A percentile compares a stretch with the other conserved stretches of the same genome.
Evolutionary conservation across 371 early-diverging fungal species (phyloP).

Genomic region (Mortierella sp.): DNA sequence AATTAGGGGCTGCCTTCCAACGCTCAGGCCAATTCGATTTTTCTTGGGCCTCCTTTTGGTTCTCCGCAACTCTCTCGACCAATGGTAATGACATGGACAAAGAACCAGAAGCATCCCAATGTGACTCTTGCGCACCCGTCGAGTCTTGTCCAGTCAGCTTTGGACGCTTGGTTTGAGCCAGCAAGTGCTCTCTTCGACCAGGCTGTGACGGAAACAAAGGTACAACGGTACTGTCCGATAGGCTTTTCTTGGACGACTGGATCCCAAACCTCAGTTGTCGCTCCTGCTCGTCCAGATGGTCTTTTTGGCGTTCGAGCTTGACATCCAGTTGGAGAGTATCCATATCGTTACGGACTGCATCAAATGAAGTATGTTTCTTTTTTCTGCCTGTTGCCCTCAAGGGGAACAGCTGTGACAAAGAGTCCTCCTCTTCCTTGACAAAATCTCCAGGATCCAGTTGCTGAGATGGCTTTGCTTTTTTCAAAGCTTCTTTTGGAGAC

Average conservation of each 20-base stretch:
- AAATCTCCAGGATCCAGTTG: background rate
- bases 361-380: constrained; percentile 25
- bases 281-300: constrained; percentile 29
- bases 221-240: background rate
- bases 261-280: constrained; percentile 4
- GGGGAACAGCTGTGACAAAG: no score
- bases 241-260: constrained; percentile 3
- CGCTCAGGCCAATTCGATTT: constrained; percentile 37
- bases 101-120: background rate
- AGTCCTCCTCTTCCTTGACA: background rate
- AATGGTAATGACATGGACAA: background rate
- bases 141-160: constrained; percentile 7
- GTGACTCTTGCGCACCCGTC: no score
- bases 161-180: constrained; percentile 31
- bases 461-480: background rate
- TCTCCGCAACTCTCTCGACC: background rate
- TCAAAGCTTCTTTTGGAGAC: background rate
- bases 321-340: constrained; percentile 28
- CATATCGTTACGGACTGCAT: constrained; percentile 39
- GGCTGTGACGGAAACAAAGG: constrained; percentile 27
- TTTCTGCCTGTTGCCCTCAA: background rate
- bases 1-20: constrained; percentile 41
- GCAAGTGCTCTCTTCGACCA: constrained; percentile 16
- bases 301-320: constrained; percentile 40
- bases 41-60: constrained; percentile 16